Base-by-base conservation (phyloP, 2,329 filamentous ascomycete genomes). In the Aureobasidium zeae region DNA sequence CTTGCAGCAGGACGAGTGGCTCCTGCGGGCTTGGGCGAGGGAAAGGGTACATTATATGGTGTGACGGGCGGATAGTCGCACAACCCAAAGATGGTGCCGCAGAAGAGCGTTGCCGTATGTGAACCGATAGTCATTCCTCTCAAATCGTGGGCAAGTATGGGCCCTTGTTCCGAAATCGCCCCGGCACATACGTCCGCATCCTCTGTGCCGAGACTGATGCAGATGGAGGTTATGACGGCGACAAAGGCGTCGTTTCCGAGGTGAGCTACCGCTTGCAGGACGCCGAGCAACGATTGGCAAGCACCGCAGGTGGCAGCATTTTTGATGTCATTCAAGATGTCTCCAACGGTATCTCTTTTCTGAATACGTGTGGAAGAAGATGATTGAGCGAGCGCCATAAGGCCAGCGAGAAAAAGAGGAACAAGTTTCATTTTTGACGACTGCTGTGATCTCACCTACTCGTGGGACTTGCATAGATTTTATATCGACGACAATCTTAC, bases 181-280 rank as follows among this genome's bases (percentile, higher is more conserved):
- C 74, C 75, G 2, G 65, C 60, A 45, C 75, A 78, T 19, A 78
- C 74, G 54, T 78, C 74, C 21, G 60, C 53, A 43, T 77, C 73
- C 52, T 73, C 66, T 26, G 64, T 58, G 44, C 60, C 57, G 15
- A 56, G 61, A 32, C 54, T 48, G 8, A 57, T 56, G 49, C 65
- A 67, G 15, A 66, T 51, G 2, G 56, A 57, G 10, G 55, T 61
- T 15, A 66, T 52, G 1, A 61, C 57, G 48, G 53, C 52, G 21
- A 67, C 56, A 45, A 74, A 66, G 7, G 60, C 53, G 10, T 54
- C 46, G 26, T 73, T 65, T 3, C 71, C 69, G 2, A 70, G 49
- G 15, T 52, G 52, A 7, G 69, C 64, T 17, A 71, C 52, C 2
- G 62, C 61, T 49, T 73, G 70, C 16, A 73, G 62, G 6, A 64